A percentile compares a stretch with the other conserved stretches of the same genome.
Conservation (phyloP, 306 rosid species). For the Gastrolobium villosum region DNA sequence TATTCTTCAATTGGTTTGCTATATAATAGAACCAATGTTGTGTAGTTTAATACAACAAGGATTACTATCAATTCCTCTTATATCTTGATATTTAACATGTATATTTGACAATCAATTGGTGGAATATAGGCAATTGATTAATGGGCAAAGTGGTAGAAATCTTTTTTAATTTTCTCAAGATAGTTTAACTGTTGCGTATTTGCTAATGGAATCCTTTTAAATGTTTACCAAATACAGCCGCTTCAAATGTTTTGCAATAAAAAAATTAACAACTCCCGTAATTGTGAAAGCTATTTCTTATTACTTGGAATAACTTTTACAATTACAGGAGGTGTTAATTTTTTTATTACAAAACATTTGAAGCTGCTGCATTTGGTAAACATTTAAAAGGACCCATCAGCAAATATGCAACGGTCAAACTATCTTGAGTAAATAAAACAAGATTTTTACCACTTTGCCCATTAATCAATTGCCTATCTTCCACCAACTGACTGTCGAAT, state of each 20-base stretch:
- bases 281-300: conserved; percentile 65
- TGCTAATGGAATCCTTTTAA: conserved; percentile 68
- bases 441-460: conserved; percentile 91
- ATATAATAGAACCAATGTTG: too few relatives aligned
- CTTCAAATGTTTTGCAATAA: conserved; percentile 70
- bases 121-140: conserved; percentile 60
- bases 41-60: too few relatives aligned
- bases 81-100: too few relatives aligned
- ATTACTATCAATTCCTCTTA: too few relatives aligned
- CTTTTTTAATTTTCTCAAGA: conserved; percentile 90
- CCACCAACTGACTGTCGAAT: conserved; percentile 78
- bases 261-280: conserved; percentile 59
- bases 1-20: too few relatives aligned
- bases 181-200: conserved; percentile 86
- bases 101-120: conserved; percentile 81
- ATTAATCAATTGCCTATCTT: conserved; percentile 65
- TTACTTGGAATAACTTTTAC: conserved; percentile 65
- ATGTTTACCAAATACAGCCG: conserved; percentile 81
- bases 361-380: conserved; percentile 83
- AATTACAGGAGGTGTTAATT: conserved; percentile 61
- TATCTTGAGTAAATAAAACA: conserved; percentile 89
- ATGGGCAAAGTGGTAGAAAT: conserved; percentile 90
- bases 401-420: conserved; percentile 86
- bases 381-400: conserved; percentile 65
- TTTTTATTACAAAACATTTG: conserved; percentile 66